These are phyloP conservation scores for Antarctomyces pellizariae DNA, from an alignment of 495 filamentous ascomycete species.

Conservation along the genomic window DNA sequence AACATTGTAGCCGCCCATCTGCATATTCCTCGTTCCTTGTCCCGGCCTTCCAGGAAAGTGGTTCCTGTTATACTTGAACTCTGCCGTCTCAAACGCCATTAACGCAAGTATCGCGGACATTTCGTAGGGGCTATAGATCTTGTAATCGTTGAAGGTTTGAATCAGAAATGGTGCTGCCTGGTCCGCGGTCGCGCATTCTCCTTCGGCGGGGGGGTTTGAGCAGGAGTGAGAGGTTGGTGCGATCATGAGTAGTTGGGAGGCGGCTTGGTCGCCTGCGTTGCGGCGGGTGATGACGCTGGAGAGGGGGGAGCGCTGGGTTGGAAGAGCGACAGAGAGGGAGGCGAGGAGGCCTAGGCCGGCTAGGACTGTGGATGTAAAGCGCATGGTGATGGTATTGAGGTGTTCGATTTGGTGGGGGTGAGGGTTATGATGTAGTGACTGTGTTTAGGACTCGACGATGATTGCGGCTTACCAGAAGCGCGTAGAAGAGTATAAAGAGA, in stretches of 20 bases:
- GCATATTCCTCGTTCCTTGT: constrained; percentile 72
- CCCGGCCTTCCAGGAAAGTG: constrained; percentile 35
- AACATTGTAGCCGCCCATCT: constrained; percentile 32
- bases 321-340: too few relatives aligned
- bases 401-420: too few relatives aligned
- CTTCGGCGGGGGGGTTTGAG: constrained; percentile 5
- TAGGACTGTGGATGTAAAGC: too few relatives aligned
- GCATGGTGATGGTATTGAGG: too few relatives aligned
- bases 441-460: too few relatives aligned
- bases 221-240: constrained; percentile 9
- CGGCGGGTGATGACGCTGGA: background rate
- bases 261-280: constrained; percentile 2
- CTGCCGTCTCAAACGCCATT: constrained; percentile 42
- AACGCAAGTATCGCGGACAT: constrained; percentile 37
- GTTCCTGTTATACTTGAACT: constrained; percentile 47
- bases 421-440: too few relatives aligned
- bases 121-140: constrained; percentile 26
- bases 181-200: constrained; percentile 42
- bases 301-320: background rate
- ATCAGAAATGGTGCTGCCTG: constrained; percentile 34
- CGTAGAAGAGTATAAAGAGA: too few relatives aligned
- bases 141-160: constrained; percentile 30
- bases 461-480: too few relatives aligned
- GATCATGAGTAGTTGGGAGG: constrained; percentile 5
- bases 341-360: too few relatives aligned